Evolutionary conservation across 306 rosid genomes (phyloP).

Genomic region (Lathyrus oleraceus): DNA sequence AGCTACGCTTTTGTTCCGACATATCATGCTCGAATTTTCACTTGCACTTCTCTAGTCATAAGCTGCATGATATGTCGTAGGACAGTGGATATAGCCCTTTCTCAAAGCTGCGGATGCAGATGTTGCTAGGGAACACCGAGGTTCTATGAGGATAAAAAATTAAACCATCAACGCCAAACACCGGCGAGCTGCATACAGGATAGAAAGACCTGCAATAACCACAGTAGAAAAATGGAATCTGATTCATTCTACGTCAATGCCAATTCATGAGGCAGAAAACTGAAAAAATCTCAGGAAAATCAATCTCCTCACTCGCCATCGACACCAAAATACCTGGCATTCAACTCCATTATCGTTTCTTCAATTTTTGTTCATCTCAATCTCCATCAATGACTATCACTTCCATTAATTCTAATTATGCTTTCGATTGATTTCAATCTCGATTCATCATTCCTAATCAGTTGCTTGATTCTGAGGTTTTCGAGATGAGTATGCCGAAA

Average conservation of each 20-base stretch:
- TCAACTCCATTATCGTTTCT: neutral
- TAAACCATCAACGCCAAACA: too few relatives aligned
- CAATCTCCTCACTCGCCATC: conserved; percentile 3
- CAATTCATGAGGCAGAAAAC: conserved; percentile 23
- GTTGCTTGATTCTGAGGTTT: conserved; percentile 16
- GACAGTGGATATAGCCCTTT: too few relatives aligned
- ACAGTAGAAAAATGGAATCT: neutral
- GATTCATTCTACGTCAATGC: conserved; percentile 18
- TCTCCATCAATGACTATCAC: neutral
- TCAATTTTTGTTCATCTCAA: neutral
- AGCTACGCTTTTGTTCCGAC: too few relatives aligned
- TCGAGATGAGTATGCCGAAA: conserved; percentile 34
- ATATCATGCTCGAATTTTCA: too few relatives aligned
- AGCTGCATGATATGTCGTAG: too few relatives aligned
- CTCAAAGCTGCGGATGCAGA: too few relatives aligned
- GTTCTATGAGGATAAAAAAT: too few relatives aligned
- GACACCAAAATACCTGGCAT: conserved; percentile 28
- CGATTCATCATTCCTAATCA: neutral
- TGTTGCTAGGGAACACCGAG: too few relatives aligned
- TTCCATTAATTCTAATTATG: neutral
- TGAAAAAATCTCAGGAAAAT: conserved; percentile 28
- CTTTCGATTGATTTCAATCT: conserved; percentile 23
- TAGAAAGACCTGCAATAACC: too few relatives aligned
- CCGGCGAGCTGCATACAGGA: too few relatives aligned
- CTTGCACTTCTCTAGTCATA: too few relatives aligned